These are phyloP conservation scores for Hymenoscyphus albidus DNA, from an alignment of 2,329 filamentous ascomycete species.

Conservation along the genomic window DNA sequence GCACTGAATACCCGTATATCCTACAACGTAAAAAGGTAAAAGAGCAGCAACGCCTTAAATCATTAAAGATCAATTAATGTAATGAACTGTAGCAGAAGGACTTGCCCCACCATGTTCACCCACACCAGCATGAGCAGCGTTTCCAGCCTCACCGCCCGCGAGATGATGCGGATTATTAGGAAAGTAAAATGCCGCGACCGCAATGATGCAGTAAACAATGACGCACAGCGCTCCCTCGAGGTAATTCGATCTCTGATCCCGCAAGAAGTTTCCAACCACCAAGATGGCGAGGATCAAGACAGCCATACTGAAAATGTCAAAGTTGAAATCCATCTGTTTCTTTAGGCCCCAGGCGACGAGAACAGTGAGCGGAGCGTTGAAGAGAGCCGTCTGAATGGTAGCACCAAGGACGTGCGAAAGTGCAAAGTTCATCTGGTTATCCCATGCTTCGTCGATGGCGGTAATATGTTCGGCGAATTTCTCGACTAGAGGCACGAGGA, in stretches of 20 bases:
- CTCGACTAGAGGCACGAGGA: slow-evolving; percentile 77
- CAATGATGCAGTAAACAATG: slow-evolving; percentile 60
- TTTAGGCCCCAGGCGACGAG: slow-evolving; percentile 77
- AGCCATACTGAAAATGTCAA: slow-evolving; percentile 81
- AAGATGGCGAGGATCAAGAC: slow-evolving; percentile 80
- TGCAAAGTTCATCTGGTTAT: slow-evolving; percentile 79
- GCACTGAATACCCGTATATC: not conserved
- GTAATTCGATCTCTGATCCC: slow-evolving; percentile 87
- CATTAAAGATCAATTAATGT: not conserved
- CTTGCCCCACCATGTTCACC: not conserved
- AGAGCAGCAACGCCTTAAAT: not conserved
- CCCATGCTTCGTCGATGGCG: slow-evolving; percentile 79
- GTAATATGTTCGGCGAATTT: slow-evolving; percentile 84
- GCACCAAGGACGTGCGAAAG: slow-evolving; percentile 82
- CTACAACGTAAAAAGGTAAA: not conserved
- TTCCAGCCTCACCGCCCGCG: not conserved
- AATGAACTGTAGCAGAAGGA: not conserved
- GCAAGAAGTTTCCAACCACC: slow-evolving; percentile 80
- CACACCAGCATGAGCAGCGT: not conserved
- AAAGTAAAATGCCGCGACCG: slow-evolving; percentile 55
- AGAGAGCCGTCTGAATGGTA: slow-evolving; percentile 82
- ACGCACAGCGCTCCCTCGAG: slow-evolving; percentile 81
- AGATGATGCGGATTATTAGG: slow-evolving; percentile 45
- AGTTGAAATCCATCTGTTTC: slow-evolving; percentile 72
- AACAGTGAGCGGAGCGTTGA: slow-evolving; percentile 80